Evolutionary conservation across 2,329 filamentous ascomycete species (phyloP).

Genomic region (Neofusicoccum kwambonambiense): DNA sequence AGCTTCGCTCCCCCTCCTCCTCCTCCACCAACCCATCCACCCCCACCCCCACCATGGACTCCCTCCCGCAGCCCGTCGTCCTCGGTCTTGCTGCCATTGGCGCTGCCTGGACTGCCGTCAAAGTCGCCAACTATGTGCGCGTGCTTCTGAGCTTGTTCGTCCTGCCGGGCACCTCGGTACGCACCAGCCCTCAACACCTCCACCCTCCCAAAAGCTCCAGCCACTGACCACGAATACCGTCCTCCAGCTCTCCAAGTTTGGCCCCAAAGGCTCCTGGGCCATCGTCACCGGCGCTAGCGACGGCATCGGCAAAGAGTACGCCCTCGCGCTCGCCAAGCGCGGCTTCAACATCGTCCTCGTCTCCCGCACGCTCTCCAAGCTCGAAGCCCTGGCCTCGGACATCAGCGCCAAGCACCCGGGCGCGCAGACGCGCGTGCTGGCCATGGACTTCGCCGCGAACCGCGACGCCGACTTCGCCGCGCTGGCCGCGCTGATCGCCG

Average conservation of each 20-base stretch:
- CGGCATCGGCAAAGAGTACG: constrained; percentile 95
- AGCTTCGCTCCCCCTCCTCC: background rate
- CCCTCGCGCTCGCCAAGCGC: constrained; percentile 81
- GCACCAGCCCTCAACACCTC: constrained; percentile 22
- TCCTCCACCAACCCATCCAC: background rate
- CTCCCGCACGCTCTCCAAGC: constrained; percentile 91
- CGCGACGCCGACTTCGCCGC: constrained; percentile 75
- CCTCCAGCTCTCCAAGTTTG: constrained; percentile 78
- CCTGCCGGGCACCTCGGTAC: constrained; percentile 48
- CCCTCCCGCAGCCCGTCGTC: constrained; percentile 13
- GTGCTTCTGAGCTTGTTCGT: constrained; percentile 50
- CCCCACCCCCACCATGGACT: constrained; percentile 1
- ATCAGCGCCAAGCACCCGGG: constrained; percentile 68
- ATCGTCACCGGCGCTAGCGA: constrained; percentile 94
- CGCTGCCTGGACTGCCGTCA: constrained; percentile 22
- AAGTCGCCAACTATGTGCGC: constrained; percentile 47
- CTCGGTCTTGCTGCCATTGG: constrained; percentile 17
- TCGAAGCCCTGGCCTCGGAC: constrained; percentile 72
- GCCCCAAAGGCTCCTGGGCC: constrained; percentile 88
- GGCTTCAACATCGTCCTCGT: constrained; percentile 95
- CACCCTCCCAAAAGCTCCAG: background rate
- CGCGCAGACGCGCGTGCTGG: constrained; percentile 72
- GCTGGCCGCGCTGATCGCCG: constrained; percentile 66
- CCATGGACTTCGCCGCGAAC: constrained; percentile 90
- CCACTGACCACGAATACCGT: background rate